phyloP scores from a whole-genome alignment of 1,284 basidiomycete genomes.

The Cutaneotrichosporon sp. region DNA sequence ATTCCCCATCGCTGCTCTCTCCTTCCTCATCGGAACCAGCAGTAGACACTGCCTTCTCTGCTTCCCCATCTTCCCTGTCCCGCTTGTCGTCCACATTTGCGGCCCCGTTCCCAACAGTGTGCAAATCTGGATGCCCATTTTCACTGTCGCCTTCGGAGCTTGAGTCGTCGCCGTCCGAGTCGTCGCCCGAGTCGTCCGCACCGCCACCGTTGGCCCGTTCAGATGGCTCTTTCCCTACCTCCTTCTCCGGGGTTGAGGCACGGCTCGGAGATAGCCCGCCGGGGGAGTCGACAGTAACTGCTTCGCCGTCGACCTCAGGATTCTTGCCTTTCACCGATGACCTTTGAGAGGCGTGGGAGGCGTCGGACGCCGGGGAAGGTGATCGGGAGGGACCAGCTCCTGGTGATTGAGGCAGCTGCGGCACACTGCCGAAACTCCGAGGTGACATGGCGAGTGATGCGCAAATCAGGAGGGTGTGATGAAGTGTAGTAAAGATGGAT shows the following conservation, averaged over 20 bases:
- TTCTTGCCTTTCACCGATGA: conserved; percentile 9
- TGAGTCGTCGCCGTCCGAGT: not conserved
- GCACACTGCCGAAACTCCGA: not conserved
- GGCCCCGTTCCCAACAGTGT: not conserved
- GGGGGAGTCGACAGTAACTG: not conserved
- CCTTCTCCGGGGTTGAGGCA: not conserved
- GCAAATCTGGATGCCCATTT: not conserved
- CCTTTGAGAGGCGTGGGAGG: not conserved
- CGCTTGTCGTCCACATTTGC: not conserved
- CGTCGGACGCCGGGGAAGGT: not conserved
- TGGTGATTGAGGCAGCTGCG: not conserved
- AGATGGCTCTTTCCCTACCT: not conserved
- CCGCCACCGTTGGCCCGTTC: not conserved
- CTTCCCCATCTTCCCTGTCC: not conserved
- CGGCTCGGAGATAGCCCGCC: not conserved
- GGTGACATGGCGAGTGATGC: not conserved
- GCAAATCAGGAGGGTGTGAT: not conserved
- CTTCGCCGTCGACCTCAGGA: not conserved
- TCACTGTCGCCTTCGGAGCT: conserved; percentile 50
- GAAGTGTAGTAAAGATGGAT: not conserved
- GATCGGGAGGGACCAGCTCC: not conserved
- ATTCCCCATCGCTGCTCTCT: conserved; percentile 49
- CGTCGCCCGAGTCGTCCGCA: not conserved
- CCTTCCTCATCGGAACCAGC: not conserved
- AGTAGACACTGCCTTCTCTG: not conserved